These are phyloP conservation scores for Cladosporium velox DNA, from an alignment of 2,329 filamentous ascomycete genomes.

Conservation along the genomic window DNA sequence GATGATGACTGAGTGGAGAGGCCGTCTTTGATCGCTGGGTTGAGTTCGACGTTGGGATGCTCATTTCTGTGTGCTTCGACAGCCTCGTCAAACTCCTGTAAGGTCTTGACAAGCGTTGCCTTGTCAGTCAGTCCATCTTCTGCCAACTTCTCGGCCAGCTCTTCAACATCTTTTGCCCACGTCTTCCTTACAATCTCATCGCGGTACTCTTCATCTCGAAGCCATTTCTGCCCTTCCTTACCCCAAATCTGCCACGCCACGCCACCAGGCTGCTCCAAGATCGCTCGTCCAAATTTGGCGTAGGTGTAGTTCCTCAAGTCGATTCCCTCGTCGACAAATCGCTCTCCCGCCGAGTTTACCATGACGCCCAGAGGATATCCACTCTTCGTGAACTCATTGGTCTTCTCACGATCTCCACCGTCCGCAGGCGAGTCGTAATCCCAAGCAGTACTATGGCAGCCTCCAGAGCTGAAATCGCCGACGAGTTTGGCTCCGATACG, in stretches of 20 bases:
- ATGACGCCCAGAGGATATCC: constrained; percentile 69
- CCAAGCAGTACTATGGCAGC: constrained; percentile 67
- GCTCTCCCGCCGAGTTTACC: constrained; percentile 59
- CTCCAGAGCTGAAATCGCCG: constrained; percentile 59
- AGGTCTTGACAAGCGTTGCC: constrained; percentile 53
- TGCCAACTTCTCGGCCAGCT: constrained; percentile 56
- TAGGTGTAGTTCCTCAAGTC: constrained; percentile 70
- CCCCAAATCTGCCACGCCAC: constrained; percentile 69
- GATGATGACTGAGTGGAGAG: constrained; percentile 59
- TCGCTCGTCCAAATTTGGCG: constrained; percentile 64
- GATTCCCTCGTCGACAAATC: constrained; percentile 68
- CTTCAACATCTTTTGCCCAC: constrained; percentile 53
- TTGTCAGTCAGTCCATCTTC: constrained; percentile 51
- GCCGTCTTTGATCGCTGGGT: constrained; percentile 63
- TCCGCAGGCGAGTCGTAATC: constrained; percentile 61
- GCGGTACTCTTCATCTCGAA: constrained; percentile 64
- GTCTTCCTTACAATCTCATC: constrained; percentile 59
- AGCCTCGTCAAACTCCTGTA: constrained; percentile 61
- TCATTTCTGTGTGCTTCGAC: constrained; percentile 51
- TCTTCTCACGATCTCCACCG: constrained; percentile 58
- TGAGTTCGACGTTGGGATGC: constrained; percentile 51
- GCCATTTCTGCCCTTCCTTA: constrained; percentile 51
- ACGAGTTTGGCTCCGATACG: constrained; percentile 54
- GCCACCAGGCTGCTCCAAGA: constrained; percentile 60
- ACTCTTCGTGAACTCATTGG: constrained; percentile 69